Evolutionary conservation across 2,329 filamentous ascomycete genomes (phyloP).

Genomic region (Talaromyces sp.): DNA sequence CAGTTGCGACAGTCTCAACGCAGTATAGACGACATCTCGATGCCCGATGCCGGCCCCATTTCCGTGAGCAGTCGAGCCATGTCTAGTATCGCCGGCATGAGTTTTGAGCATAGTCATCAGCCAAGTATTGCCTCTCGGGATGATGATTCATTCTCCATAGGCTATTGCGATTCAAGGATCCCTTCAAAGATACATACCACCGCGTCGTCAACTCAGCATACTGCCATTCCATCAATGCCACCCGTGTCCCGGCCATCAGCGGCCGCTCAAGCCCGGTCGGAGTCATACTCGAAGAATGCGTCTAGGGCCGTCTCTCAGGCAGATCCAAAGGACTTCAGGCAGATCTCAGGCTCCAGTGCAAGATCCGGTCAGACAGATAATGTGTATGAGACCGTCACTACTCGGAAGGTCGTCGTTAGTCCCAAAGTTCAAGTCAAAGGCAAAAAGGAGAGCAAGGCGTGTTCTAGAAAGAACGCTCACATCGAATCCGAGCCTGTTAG

Average conservation of each 20-base stretch:
- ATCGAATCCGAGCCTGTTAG: constrained; percentile 24
- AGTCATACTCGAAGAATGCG: constrained; percentile 27
- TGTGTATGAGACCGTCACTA: constrained; percentile 24
- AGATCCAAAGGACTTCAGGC: constrained; percentile 23
- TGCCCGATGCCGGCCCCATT: constrained; percentile 47
- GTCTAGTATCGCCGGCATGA: constrained; percentile 43
- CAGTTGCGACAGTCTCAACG: constrained; percentile 35
- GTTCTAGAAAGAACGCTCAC: constrained; percentile 24
- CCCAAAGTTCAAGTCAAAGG: constrained; percentile 35
- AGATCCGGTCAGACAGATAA: constrained; percentile 26
- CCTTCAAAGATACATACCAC: constrained; percentile 33
- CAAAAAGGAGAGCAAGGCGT: constrained; percentile 33
- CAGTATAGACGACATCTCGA: constrained; percentile 47
- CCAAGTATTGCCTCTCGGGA: constrained; percentile 37
- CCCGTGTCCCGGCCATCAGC: constrained; percentile 30
- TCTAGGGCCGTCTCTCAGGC: constrained; percentile 14
- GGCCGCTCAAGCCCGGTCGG: constrained; percentile 31
- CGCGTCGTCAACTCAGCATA: constrained; percentile 34
- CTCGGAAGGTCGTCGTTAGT: constrained; percentile 32
- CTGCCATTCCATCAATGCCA: constrained; percentile 29
- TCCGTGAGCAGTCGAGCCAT: constrained; percentile 42
- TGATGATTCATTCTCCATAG: constrained; percentile 34
- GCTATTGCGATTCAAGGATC: constrained; percentile 29
- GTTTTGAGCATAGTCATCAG: constrained; percentile 44
- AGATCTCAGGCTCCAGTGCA: constrained; percentile 34